Base-by-base conservation (phyloP, 495 filamentous ascomycete species). In the Penicillium bialowiezense region DNA sequence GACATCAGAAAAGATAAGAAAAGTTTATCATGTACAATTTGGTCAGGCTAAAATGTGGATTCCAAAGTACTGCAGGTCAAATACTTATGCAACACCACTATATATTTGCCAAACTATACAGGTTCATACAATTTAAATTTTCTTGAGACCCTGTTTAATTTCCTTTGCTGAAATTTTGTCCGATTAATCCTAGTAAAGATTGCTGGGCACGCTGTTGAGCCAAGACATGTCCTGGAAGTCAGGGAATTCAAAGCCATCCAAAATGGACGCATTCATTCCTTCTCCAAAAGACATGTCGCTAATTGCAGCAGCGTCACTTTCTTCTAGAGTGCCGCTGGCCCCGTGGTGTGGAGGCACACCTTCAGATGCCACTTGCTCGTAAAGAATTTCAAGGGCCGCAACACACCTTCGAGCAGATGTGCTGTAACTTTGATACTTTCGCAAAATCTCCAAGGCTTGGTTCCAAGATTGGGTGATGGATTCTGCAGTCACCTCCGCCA, bases 141-240 rank as follows among this genome's bases (percentile, higher is more conserved):
- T n/a, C n/a, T n/a, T n/a, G n/a, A n/a, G 29, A 32, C 5, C 5
- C 29, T n/a, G n/a, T n/a, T n/a, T n/a, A n/a, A n/a, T n/a, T n/a
- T n/a, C n/a, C n/a, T n/a, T n/a, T n/a, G n/a, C n/a, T n/a, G n/a
- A n/a, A n/a, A n/a, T n/a, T n/a, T n/a, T n/a, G 29, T 7, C 29
- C 3, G 3, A 10, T 12, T 4, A 32, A 24, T 8, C n/a, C 26
- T 52, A 60, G 23, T 52, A 64, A 1, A 71, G 41, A 48, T 60
- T 67, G 35, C 63, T 71, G 3, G 68, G 65, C 9, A 71, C 68
- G 24, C 68, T 71, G 19, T 71, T 67, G 3, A 71, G 34, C 68
- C 68, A 71, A 13, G 65, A 69, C 65, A 71, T 71, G 41, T 71
- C 65, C 36, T 67, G 65, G 32, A 71, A 67, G 28, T 71, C 68